Percentiles rank a stretch among this genome's conserved stretches.
These are phyloP conservation scores for Trichoderma sp. DNA, from an alignment of 2,329 filamentous ascomycete species.

Conservation along the genomic window DNA sequence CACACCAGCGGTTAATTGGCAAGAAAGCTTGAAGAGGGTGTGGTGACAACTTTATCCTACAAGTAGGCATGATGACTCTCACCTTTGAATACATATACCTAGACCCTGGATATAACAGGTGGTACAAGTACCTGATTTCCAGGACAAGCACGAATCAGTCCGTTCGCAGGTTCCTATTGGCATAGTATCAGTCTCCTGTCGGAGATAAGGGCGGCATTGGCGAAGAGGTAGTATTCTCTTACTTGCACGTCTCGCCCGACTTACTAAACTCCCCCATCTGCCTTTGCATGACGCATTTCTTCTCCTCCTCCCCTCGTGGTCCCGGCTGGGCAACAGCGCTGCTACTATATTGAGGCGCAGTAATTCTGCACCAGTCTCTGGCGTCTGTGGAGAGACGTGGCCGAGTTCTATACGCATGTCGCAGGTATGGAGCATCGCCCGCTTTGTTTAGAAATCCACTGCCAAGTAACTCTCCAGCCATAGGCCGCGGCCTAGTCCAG, in stretches of 20 bases:
- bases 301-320: neutral
- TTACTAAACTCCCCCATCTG: neutral
- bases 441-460: slow-evolving; percentile 6
- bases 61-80: neutral
- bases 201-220: neutral
- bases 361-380: slow-evolving; percentile 22
- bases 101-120: neutral
- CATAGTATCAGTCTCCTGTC: neutral
- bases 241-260: neutral
- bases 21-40: slow-evolving; percentile 4
- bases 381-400: slow-evolving; percentile 33
- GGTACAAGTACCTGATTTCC: neutral
- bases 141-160: neutral
- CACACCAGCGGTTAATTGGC: slow-evolving; percentile 9
- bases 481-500: slow-evolving; percentile 20
- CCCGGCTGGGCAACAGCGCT: neutral
- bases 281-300: neutral
- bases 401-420: slow-evolving; percentile 33
- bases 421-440: neutral
- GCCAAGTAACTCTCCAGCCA: neutral
- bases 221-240: neutral
- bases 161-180: neutral
- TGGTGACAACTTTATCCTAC: neutral
- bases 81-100: neutral
- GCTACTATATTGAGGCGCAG: slow-evolving; percentile 24